Conservation (phyloP, 2,329 filamentous ascomycete species). For the Dactylonectria macrodidyma region DNA sequence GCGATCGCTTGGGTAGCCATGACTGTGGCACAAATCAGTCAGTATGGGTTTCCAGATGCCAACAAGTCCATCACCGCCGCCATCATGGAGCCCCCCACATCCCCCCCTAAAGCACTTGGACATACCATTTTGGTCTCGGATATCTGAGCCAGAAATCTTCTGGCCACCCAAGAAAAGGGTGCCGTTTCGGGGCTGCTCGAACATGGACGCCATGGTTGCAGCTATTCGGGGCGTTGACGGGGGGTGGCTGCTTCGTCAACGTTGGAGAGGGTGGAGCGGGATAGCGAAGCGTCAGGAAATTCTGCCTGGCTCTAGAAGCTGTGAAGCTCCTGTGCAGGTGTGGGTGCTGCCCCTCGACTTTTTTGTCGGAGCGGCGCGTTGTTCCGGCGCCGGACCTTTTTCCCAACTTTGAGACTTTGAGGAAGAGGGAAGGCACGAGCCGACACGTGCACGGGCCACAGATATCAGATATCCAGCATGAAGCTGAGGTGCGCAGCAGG, state of each 20-base stretch:
- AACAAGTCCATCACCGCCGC: slow-evolving; percentile 31
- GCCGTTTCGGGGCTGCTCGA: slow-evolving; percentile 94
- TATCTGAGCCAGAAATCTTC: slow-evolving; percentile 97
- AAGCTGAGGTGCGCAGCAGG: slow-evolving; percentile 15
- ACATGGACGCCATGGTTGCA: slow-evolving; percentile 88
- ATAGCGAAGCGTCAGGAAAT: slow-evolving; percentile 48
- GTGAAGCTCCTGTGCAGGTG: slow-evolving; percentile 44
- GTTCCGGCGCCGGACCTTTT: slow-evolving; percentile 44
- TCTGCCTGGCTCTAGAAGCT: slow-evolving; percentile 51
- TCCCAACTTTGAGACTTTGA: not conserved
- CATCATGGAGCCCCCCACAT: slow-evolving; percentile 44
- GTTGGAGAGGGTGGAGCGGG: slow-evolving; percentile 40
- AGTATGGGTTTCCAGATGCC: slow-evolving; percentile 28
- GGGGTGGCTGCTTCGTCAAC: slow-evolving; percentile 46
- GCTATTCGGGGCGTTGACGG: slow-evolving; percentile 45
- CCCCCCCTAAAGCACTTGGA: slow-evolving; percentile 45
- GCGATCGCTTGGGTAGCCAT: slow-evolving; percentile 96
- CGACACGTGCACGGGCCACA: slow-evolving; percentile 37
- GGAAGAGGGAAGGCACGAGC: slow-evolving; percentile 12
- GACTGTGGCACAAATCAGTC: slow-evolving; percentile 66
- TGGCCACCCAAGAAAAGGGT: slow-evolving; percentile 96
- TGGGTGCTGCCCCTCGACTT: slow-evolving; percentile 44
- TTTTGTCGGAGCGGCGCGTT: slow-evolving; percentile 47
- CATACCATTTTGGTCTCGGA: slow-evolving; percentile 94
- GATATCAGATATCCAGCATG: not conserved